phyloP scores from a whole-genome alignment of 768 basidiomycete species.

The Hemileccinum impolitum region DNA sequence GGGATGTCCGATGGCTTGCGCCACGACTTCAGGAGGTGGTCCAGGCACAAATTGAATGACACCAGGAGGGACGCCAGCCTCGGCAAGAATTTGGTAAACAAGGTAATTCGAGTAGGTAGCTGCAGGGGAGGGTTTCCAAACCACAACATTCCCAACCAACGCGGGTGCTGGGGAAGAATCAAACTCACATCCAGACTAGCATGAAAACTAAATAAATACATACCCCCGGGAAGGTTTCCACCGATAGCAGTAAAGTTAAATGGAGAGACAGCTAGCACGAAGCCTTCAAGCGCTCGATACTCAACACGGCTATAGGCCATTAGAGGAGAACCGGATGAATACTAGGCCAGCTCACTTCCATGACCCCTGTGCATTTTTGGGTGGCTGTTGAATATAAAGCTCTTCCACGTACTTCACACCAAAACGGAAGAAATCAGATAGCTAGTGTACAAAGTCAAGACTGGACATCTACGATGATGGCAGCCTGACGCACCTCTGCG shows the following conservation, averaged over 20 bases:
- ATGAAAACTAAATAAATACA: conserved; percentile 3
- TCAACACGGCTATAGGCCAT: conserved; percentile 71
- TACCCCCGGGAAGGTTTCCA: conserved; percentile 83
- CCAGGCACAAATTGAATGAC: conserved; percentile 98
- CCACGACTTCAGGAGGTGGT: conserved; percentile 79
- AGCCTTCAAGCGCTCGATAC: conserved; percentile 97
- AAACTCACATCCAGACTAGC: background rate
- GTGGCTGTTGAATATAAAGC: conserved; percentile 86
- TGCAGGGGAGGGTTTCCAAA: conserved; percentile 98
- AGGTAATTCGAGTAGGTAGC: conserved; percentile 96
- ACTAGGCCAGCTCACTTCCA: conserved; percentile 78
- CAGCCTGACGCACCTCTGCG: conserved; percentile 67
- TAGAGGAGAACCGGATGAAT: background rate
- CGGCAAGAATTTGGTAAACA: conserved; percentile 83
- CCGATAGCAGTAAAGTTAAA: conserved; percentile 99
- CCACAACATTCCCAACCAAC: conserved; percentile 87
- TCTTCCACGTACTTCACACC: conserved; percentile 97
- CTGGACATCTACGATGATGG: background rate
- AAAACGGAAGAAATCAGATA: conserved; percentile 93
- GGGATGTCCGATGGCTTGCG: conserved; percentile 74
- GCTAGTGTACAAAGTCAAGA: conserved; percentile 36
- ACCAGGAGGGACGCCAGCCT: conserved; percentile 90
- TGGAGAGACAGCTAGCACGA: conserved; percentile 95
- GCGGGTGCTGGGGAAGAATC: conserved; percentile 61
- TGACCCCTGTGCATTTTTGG: conserved; percentile 76